These are phyloP conservation scores for Saccharomycopsis hybrid DNA, from an alignment of 1,139 yeast species.

Conservation along the genomic window DNA sequence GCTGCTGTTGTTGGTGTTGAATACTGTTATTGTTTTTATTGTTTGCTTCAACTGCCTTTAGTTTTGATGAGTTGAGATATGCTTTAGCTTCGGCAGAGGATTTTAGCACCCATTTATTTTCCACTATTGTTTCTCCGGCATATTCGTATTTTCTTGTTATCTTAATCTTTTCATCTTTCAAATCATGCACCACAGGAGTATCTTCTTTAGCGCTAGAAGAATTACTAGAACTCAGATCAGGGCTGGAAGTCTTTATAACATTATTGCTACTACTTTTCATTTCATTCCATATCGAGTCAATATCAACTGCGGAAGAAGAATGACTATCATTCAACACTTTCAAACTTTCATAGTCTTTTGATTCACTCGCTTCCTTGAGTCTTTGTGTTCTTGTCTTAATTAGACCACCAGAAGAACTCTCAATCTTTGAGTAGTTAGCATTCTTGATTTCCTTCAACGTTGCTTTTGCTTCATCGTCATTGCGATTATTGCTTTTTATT, in stretches of 20 bases:
- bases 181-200: conserved; percentile 18
- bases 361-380: conserved; percentile 33
- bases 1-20: no score
- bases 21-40: no score
- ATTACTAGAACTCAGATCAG: not conserved
- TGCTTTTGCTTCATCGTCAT: conserved; percentile 24
- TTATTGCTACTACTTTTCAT: conserved; percentile 30
- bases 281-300: conserved; percentile 49
- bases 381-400: conserved; percentile 53
- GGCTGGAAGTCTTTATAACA: not conserved
- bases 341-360: conserved; percentile 26
- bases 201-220: no score
- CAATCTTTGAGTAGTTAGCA: conserved; percentile 38
- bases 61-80: conserved; percentile 52
- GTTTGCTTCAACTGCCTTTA: no score
- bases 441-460: conserved; percentile 31
- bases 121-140: conserved; percentile 80
- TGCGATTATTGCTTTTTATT: no score
- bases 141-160: conserved; percentile 77
- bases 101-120: conserved; percentile 68
- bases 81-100: conserved; percentile 86
- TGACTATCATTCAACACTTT: conserved; percentile 22
- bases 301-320: conserved; percentile 30
- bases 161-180: conserved; percentile 49
- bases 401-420: conserved; percentile 46